These are phyloP conservation scores for Cystofilobasidium bisporidii DNA, from an alignment of 768 basidiomycete genomes.

Conservation along the genomic window DNA sequence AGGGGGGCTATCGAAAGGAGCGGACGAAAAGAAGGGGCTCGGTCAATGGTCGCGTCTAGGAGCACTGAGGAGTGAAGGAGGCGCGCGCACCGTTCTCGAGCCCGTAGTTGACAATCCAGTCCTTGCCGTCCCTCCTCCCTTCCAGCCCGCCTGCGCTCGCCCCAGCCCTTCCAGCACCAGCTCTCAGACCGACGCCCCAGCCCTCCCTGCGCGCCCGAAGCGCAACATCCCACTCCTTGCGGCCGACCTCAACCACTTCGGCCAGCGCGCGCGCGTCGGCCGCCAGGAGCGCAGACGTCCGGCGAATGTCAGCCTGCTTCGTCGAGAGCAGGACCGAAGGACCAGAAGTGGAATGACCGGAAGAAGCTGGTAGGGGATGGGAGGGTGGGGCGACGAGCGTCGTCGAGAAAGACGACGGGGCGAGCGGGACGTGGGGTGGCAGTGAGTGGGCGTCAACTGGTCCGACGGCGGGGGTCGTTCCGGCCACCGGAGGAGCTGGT, in stretches of 20 bases:
- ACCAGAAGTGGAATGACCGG: background rate
- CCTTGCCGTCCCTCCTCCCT: conserved; percentile 12
- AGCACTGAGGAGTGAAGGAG: background rate
- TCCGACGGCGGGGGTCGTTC: background rate
- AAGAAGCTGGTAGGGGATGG: background rate
- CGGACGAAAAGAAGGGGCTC: background rate
- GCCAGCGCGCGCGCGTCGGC: conserved; percentile 5
- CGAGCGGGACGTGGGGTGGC: conserved; percentile 14
- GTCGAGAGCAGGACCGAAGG: background rate
- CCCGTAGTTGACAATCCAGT: conserved; percentile 12
- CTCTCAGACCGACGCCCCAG: conserved; percentile 5
- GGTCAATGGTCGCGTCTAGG: background rate
- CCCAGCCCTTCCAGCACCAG: background rate
- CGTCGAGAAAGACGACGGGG: conserved; percentile 8
- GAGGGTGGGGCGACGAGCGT: background rate
- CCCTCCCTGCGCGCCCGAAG: conserved; percentile 3
- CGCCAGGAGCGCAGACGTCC: conserved; percentile 1
- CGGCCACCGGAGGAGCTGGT: background rate
- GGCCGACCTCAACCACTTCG: background rate
- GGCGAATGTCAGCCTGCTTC: conserved; percentile 6
- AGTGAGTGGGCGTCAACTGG: background rate
- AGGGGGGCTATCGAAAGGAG: background rate
- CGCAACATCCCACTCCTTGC: conserved; percentile 2
- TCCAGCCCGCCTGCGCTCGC: background rate
- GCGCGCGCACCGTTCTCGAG: conserved; percentile 4